phyloP scores from a whole-genome alignment of 257 asterid genomes.

The Misopates orontium region DNA sequence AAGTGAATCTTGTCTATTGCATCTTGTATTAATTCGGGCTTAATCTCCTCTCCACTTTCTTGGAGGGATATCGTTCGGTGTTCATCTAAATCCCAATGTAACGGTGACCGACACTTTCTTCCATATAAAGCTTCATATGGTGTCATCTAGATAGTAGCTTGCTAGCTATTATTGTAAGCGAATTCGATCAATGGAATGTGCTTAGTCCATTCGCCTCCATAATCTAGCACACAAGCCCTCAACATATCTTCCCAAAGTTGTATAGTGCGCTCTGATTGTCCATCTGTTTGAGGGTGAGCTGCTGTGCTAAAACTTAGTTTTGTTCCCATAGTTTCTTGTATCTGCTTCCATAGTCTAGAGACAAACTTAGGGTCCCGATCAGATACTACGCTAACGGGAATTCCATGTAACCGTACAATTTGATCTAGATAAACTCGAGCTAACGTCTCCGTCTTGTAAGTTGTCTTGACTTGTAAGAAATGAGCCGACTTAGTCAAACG shows the following conservation, averaged over 20 bases:
- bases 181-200: background rate
- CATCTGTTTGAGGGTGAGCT: background rate
- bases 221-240: no score
- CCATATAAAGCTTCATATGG: background rate
- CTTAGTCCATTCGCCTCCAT: background rate
- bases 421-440: background rate
- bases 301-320: background rate
- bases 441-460: background rate
- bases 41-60: no score
- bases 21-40: background rate
- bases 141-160: background rate
- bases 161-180: background rate
- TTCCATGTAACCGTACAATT: constrained; percentile 5
- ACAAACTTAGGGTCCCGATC: no score
- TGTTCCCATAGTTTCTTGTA: background rate
- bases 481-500: background rate
- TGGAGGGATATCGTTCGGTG: no score
- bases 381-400: background rate
- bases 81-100: background rate
- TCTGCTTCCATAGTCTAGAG: background rate
- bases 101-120: background rate
- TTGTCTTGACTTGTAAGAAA: background rate
- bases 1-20: background rate
- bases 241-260: background rate
- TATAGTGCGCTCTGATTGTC: background rate